Evolutionary conservation across 495 filamentous ascomycete genomes (phyloP).

Genomic region (Pseudoneurospora amorphoporcata): DNA sequence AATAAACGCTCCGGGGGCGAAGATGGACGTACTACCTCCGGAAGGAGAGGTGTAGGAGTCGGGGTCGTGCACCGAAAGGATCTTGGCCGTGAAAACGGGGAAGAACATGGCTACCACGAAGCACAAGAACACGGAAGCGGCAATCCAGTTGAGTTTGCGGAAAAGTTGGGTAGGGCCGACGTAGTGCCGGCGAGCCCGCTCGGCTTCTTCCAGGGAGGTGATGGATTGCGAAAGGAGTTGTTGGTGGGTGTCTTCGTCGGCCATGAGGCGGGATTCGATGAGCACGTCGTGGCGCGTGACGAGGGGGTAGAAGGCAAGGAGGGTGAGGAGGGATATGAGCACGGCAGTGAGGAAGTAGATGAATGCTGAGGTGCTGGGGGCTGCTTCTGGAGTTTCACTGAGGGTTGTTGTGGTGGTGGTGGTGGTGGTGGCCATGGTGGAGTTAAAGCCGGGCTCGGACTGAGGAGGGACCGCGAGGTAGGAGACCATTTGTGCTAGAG

Average conservation of each 20-base stretch:
- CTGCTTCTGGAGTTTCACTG: not conserved
- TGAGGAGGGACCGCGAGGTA: conserved; percentile 61
- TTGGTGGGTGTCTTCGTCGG: conserved; percentile 10
- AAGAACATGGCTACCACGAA: conserved; percentile 88
- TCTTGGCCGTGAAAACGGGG: conserved; percentile 80
- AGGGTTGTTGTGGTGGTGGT: not conserved
- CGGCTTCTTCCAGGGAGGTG: conserved; percentile 35
- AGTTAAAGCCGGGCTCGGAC: not conserved
- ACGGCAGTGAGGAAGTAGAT: conserved; percentile 89
- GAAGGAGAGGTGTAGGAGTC: conserved; percentile 25
- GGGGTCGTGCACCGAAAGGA: conserved; percentile 54
- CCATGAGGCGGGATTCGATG: conserved; percentile 26
- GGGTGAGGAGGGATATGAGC: conserved; percentile 43
- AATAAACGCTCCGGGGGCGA: conserved; percentile 67
- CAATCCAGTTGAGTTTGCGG: conserved; percentile 61
- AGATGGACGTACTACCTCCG: conserved; percentile 26
- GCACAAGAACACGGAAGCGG: conserved; percentile 60
- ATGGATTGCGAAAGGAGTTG: conserved; percentile 27
- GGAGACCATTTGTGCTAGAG: conserved; percentile 73
- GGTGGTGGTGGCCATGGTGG: conserved; percentile 1
- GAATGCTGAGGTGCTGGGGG: conserved; percentile 59
- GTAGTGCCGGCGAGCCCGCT: conserved; percentile 40
- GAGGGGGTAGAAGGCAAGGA: conserved; percentile 46
- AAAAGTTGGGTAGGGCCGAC: conserved; percentile 59
- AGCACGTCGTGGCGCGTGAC: conserved; percentile 33